A percentile compares a stretch with the other conserved stretches of the same genome.
Evolutionary conservation across 495 filamentous ascomycete species (phyloP).

Genomic region (Penicillium canariense): DNA sequence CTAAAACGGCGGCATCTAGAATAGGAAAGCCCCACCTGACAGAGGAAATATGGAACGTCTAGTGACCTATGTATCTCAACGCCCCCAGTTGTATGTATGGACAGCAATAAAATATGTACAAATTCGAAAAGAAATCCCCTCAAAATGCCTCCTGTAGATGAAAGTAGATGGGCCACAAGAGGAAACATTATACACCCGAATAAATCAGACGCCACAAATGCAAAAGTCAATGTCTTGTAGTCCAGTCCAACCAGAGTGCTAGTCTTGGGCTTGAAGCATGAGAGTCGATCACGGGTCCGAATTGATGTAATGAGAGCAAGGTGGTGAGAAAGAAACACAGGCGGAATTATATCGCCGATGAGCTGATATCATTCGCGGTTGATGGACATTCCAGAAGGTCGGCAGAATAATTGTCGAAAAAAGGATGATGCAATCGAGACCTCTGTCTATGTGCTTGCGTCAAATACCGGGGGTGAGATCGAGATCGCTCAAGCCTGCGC

Average conservation of each 20-base stretch:
- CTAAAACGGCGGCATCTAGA: conserved; percentile 19
- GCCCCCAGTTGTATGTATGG: background rate
- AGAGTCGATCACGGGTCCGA: background rate
- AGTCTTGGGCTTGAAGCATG: background rate
- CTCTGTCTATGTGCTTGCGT: background rate
- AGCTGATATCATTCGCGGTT: background rate
- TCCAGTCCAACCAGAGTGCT: background rate
- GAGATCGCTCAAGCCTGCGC: conserved; percentile 19
- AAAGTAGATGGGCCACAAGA: no score
- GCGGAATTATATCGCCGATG: background rate
- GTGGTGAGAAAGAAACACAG: background rate
- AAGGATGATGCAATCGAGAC: background rate
- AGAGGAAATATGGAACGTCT: conserved; percentile 5
- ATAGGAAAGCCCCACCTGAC: conserved; percentile 22
- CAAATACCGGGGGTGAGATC: background rate
- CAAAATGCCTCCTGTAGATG: no score
- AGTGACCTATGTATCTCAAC: conserved; percentile 4
- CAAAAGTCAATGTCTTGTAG: background rate
- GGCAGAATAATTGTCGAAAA: background rate
- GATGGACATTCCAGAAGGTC: background rate
- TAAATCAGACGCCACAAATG: background rate
- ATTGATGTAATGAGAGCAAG: background rate
- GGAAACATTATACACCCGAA: no score
- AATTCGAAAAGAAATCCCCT: background rate
- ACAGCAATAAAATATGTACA: background rate